A percentile compares a stretch with the other conserved stretches of the same genome.
These are phyloP conservation scores for Thalassiosira pacifica DNA, from an alignment of 352 stramenopile genomes.

Conservation along the genomic window DNA sequence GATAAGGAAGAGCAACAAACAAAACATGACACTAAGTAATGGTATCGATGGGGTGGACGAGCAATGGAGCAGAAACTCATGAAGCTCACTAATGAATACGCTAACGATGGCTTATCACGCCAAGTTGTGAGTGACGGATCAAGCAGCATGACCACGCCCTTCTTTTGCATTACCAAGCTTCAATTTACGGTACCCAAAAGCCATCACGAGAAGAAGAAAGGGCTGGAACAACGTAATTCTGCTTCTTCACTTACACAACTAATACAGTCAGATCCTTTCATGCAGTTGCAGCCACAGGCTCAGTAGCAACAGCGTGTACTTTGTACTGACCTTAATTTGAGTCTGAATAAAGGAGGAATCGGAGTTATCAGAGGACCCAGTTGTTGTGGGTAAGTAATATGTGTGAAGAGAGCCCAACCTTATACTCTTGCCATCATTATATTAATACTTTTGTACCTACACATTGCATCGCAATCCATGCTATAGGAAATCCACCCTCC, in stretches of 20 bases:
- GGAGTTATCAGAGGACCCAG: slow-evolving; percentile 31
- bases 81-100: slow-evolving; percentile 16
- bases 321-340: slow-evolving; percentile 50
- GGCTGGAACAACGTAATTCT: not conserved
- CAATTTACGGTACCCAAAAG: slow-evolving; percentile 57
- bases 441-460: not conserved
- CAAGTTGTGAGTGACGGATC: no score
- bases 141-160: not conserved
- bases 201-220: slow-evolving; percentile 39
- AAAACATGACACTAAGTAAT: not conserved
- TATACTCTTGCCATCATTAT: not conserved
- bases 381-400: not conserved
- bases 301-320: slow-evolving; percentile 46
- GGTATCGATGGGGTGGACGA: slow-evolving; percentile 24
- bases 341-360: slow-evolving; percentile 43
- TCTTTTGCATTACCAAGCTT: slow-evolving; percentile 48
- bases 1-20: slow-evolving; percentile 3
- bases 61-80: slow-evolving; percentile 41
- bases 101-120: no score
- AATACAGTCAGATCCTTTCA: not conserved
- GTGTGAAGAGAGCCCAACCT: not conserved
- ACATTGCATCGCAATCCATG: slow-evolving; percentile 35
- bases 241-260: slow-evolving; percentile 7
- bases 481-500: slow-evolving; percentile 78
- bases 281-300: slow-evolving; percentile 4